Conservation (phyloP, 495 filamentous ascomycete species). For the Lophiotrema nucula region DNA sequence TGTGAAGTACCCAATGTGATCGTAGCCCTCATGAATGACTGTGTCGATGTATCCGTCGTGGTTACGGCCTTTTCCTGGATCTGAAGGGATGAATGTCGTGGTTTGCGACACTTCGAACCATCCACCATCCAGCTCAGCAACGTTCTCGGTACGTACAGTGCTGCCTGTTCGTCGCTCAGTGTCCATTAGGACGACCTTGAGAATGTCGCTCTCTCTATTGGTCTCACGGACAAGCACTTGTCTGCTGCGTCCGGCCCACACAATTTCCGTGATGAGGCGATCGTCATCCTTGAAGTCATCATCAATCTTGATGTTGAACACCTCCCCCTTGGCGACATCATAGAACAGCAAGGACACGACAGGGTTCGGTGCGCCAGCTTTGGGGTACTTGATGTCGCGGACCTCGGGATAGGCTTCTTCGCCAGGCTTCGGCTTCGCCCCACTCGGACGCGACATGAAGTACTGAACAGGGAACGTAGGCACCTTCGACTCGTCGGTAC, state of each 20-base stretch:
- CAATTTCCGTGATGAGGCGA: constrained; percentile 85
- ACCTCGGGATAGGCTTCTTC: constrained; percentile 90
- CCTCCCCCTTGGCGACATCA: constrained; percentile 74
- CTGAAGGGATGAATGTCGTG: constrained; percentile 82
- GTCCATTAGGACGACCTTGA: constrained; percentile 84
- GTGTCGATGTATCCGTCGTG: constrained; percentile 93
- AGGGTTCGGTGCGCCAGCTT: constrained; percentile 91
- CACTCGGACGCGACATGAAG: constrained; percentile 84
- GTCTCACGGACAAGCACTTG: constrained; percentile 86
- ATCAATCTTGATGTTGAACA: constrained; percentile 74
- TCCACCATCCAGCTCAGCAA: constrained; percentile 81
- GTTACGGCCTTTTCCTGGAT: constrained; percentile 70
- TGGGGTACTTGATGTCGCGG: constrained; percentile 92
- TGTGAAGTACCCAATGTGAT: constrained; percentile 93
- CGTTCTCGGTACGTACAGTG: constrained; percentile 72
- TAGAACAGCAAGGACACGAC: constrained; percentile 85
- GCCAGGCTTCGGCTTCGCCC: constrained; percentile 64
- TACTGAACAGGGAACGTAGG: constrained; percentile 95
- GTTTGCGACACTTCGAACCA: constrained; percentile 95
- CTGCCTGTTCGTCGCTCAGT: constrained; percentile 72
- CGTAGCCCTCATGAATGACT: constrained; percentile 79
- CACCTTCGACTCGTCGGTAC: constrained; percentile 88
- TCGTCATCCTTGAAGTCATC: constrained; percentile 78
- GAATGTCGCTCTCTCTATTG: constrained; percentile 87
- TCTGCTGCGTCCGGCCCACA: constrained; percentile 74